Percentiles rank a stretch among this genome's conserved stretches.
These are phyloP conservation scores for Brassica carinata DNA, from an alignment of 345 rosid species.

Conservation along the genomic window DNA sequence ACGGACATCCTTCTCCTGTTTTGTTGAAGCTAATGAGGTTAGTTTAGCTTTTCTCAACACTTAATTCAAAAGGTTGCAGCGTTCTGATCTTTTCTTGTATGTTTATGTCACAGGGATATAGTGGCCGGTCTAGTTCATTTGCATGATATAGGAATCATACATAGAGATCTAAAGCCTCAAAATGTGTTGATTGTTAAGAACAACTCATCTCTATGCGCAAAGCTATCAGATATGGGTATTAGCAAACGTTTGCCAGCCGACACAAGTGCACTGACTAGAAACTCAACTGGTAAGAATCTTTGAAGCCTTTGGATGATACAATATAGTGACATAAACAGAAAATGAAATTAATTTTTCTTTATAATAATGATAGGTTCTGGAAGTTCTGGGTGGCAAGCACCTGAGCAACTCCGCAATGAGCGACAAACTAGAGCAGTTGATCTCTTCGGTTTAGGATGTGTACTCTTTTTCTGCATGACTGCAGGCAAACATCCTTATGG, in stretches of 20 bases:
- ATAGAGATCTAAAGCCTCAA: constrained; percentile 81
- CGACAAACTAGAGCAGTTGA: constrained; percentile 79
- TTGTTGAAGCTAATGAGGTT: constrained; percentile 70
- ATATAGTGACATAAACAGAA: not conserved
- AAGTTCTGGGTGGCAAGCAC: constrained; percentile 91
- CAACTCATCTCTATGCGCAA: constrained; percentile 61
- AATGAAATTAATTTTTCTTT: not conserved
- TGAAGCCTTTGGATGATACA: not conserved
- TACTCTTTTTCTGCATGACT: constrained; percentile 71
- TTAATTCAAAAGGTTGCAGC: not conserved
- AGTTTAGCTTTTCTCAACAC: constrained; percentile 12
- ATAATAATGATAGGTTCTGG: constrained; percentile 57
- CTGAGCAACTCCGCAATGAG: constrained; percentile 72
- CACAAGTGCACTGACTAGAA: constrained; percentile 61
- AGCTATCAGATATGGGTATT: constrained; percentile 84
- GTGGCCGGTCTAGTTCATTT: constrained; percentile 73
- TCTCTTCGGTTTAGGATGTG: constrained; percentile 76
- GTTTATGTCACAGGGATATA: constrained; percentile 54
- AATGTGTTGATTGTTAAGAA: constrained; percentile 71
- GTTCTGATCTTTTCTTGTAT: constrained; percentile 11
- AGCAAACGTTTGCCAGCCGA: constrained; percentile 67
- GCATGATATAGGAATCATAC: constrained; percentile 75
- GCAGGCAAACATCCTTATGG: constrained; percentile 80
- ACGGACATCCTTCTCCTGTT: constrained; percentile 60
- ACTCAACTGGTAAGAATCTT: constrained; percentile 59